These are phyloP conservation scores for Ganoderma lingzhi DNA, from an alignment of 1,284 basidiomycete genomes.

Conservation along the genomic window DNA sequence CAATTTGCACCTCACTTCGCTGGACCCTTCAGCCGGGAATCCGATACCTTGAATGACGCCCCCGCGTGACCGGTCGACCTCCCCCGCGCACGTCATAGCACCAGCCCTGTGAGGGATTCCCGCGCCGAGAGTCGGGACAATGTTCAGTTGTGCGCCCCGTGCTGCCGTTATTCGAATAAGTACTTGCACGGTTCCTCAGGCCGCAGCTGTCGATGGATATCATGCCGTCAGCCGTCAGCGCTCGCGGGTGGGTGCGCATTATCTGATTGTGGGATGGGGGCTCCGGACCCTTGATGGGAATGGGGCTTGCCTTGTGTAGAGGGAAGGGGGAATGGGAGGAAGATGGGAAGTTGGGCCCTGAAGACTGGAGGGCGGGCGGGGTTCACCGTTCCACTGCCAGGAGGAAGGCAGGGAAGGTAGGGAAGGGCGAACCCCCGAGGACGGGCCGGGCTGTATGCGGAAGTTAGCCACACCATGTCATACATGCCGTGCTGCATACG, in stretches of 20 bases:
- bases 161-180: background rate
- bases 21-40: background rate
- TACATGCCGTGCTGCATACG: background rate
- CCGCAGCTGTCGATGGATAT: background rate
- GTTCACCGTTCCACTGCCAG: background rate
- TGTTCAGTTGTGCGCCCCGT: too few relatives aligned
- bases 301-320: background rate
- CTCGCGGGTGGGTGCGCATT: background rate
- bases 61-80: background rate
- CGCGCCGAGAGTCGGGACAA: background rate
- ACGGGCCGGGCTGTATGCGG: background rate
- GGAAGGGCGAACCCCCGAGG: background rate
- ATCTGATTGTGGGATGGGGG: slow-evolving; percentile 1
- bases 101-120: background rate
- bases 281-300: background rate
- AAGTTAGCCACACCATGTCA: slow-evolving; percentile 6
- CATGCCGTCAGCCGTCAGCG: background rate
- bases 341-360: background rate
- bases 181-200: background rate
- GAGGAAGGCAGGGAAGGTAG: background rate
- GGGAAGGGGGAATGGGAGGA: background rate
- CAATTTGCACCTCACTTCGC: background rate
- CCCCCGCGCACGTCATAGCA: background rate
- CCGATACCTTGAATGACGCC: slow-evolving; percentile 1
- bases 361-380: too few relatives aligned